Evolutionary conservation across 169 alveolate species (phyloP).

Genomic region (Eimeria maxima): DNA sequence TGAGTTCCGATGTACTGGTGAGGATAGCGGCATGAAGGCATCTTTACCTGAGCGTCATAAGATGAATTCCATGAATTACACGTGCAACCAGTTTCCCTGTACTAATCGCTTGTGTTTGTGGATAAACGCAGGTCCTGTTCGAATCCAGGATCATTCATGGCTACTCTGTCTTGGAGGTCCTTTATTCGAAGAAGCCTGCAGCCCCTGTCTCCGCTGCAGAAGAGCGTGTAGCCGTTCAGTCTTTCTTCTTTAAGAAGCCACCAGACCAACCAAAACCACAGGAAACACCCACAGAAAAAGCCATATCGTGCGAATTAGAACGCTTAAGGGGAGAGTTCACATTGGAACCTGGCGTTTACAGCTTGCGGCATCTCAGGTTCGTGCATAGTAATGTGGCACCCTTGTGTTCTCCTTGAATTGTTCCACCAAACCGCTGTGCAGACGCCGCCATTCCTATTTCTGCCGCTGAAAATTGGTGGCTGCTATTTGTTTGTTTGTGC

Average conservation of each 20-base stretch:
- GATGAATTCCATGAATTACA: not conserved
- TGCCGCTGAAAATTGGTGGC: not conserved
- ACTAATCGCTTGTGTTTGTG: not conserved
- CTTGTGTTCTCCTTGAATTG: not conserved
- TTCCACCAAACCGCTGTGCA: not conserved
- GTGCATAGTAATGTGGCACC: not conserved
- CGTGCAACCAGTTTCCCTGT: not conserved
- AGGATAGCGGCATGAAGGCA: not conserved
- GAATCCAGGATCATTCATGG: constrained; percentile 61
- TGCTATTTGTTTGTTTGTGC: not conserved
- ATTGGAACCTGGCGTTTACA: constrained; percentile 62
- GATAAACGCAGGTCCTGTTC: constrained; percentile 20
- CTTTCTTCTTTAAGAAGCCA: constrained; percentile 27
- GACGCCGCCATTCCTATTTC: not conserved
- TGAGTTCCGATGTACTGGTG: not conserved
- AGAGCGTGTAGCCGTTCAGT: constrained; percentile 54
- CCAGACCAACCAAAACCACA: constrained; percentile 12
- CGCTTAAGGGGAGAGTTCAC: constrained; percentile 60
- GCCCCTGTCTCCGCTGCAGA: constrained; percentile 14
- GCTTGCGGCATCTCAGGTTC: constrained; percentile 65
- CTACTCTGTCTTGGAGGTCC: constrained; percentile 16
- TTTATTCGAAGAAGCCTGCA: not conserved
- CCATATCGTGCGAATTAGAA: constrained; percentile 24
- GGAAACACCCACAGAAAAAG: constrained; percentile 15
- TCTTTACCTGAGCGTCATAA: not conserved